Percentiles rank a stretch among this genome's conserved stretches.
These are phyloP conservation scores for Penicillium sp. DNA, from an alignment of 2,329 filamentous ascomycete genomes.

Conservation along the genomic window DNA sequence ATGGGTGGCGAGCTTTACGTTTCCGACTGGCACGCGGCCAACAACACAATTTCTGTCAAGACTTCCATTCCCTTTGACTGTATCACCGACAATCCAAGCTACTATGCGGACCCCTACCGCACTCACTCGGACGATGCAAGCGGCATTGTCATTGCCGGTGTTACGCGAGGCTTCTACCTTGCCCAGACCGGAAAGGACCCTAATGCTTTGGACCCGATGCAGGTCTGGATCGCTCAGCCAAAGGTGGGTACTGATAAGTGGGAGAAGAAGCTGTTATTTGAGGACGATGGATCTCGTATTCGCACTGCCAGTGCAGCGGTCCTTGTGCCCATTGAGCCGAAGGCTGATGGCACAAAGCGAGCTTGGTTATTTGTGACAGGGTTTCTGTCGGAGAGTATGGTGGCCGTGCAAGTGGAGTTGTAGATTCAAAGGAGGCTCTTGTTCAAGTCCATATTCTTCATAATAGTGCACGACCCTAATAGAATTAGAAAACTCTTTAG, in stretches of 20 bases:
- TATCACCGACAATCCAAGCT: conserved; percentile 57
- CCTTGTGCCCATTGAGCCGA: conserved; percentile 53
- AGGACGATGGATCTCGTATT: conserved; percentile 55
- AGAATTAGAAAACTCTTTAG: no score
- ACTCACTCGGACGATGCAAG: conserved; percentile 48
- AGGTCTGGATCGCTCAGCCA: conserved; percentile 49
- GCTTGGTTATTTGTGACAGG: conserved; percentile 61
- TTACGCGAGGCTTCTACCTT: conserved; percentile 45
- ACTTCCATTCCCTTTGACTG: conserved; percentile 48
- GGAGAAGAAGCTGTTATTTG: conserved; percentile 53
- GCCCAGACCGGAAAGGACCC: conserved; percentile 30
- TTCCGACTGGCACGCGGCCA: conserved; percentile 20
- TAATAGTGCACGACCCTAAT: no score
- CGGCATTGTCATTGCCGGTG: conserved; percentile 53
- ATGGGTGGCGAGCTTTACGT: conserved; percentile 51
- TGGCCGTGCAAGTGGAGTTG: conserved; percentile 56
- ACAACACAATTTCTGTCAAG: conserved; percentile 41
- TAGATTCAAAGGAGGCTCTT: no score
- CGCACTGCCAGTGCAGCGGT: conserved; percentile 53
- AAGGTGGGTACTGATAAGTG: conserved; percentile 31
- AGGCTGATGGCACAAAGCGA: conserved; percentile 44
- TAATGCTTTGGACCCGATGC: conserved; percentile 41
- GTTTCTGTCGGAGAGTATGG: conserved; percentile 49
- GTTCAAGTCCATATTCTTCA: no score
- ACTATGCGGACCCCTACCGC: conserved; percentile 55